Percentiles rank a stretch among this genome's conserved stretches.
Conservation (phyloP, 768 basidiomycete species). For the Pulveroboletus ravenelii region DNA sequence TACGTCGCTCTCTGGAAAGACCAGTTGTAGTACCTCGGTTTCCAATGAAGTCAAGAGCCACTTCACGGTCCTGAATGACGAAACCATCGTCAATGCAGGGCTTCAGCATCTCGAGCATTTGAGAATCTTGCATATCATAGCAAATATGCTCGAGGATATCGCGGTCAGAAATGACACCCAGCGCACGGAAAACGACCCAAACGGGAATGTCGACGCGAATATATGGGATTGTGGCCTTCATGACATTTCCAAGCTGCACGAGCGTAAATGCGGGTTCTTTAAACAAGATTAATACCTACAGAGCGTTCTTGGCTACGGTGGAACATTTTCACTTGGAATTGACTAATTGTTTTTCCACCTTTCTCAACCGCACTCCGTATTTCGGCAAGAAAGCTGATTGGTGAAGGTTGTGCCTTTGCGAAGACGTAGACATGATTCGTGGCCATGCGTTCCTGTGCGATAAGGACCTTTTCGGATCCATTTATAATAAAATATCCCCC, state of each 20-base stretch:
- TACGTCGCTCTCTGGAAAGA: constrained; percentile 85
- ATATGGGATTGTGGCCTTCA: constrained; percentile 96
- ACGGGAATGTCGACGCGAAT: constrained; percentile 98
- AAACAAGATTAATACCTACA: constrained; percentile 42
- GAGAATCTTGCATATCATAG: constrained; percentile 93
- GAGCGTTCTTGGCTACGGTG: constrained; percentile 85
- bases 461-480: constrained; percentile 99
- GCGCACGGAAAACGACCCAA: constrained; percentile 97
- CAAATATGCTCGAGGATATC: constrained; percentile 98
- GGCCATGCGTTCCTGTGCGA: constrained; percentile 99
- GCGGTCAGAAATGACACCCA: constrained; percentile 95
- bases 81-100: constrained; percentile 98
- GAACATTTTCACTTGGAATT: constrained; percentile 98
- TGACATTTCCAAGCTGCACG: constrained; percentile 76
- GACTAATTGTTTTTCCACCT: constrained; percentile 96
- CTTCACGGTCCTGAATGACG: constrained; percentile 95
- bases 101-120: constrained; percentile 97
- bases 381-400: constrained; percentile 92
- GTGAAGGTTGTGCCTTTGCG: constrained; percentile 94
- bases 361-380: constrained; percentile 97
- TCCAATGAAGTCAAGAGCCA: constrained; percentile 96
- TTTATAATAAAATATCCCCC: constrained; percentile 99
- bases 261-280: not conserved
- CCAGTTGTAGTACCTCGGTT: constrained; percentile 95
- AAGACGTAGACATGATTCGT: constrained; percentile 99